Evolutionary conservation across 768 basidiomycete genomes (phyloP).

Genomic region (Tylopilus sp.): DNA sequence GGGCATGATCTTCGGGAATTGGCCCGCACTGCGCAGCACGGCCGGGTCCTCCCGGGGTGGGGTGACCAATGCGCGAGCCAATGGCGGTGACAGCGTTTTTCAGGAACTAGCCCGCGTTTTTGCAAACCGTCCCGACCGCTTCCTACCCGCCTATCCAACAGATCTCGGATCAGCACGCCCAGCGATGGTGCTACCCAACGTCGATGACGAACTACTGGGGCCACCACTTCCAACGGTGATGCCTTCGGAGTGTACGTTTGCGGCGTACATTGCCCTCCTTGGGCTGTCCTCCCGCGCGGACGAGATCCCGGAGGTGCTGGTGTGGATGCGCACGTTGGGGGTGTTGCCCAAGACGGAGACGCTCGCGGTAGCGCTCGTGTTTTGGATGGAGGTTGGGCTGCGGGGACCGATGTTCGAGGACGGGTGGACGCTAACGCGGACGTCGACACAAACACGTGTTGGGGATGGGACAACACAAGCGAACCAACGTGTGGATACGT

Average conservation of each 20-base stretch:
- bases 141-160: conserved; percentile 7
- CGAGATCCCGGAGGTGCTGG: conserved; percentile 65
- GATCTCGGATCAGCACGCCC: conserved; percentile 7
- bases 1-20: conserved; percentile 55
- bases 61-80: conserved; percentile 15
- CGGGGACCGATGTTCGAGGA: conserved; percentile 57
- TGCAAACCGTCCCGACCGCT: conserved; percentile 3
- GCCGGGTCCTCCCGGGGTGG: conserved; percentile 37
- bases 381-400: conserved; percentile 69
- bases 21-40: conserved; percentile 38
- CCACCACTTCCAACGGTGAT: conserved; percentile 35
- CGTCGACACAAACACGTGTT: background rate
- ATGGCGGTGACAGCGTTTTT: conserved; percentile 12
- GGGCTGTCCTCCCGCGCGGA: conserved; percentile 44
- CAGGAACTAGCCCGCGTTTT: conserved; percentile 23
- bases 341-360: conserved; percentile 53
- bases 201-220: conserved; percentile 5
- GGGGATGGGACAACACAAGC: background rate
- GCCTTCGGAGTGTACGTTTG: conserved; percentile 51
- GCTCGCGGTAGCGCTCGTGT: conserved; percentile 58
- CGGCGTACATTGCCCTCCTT: conserved; percentile 58
- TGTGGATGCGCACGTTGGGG: conserved; percentile 67
- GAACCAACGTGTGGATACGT: background rate
- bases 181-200: background rate
- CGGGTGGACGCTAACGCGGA: conserved; percentile 23